A percentile compares a stretch with the other conserved stretches of the same genome.
Evolutionary conservation across 2,329 filamentous ascomycete genomes (phyloP).

Genomic region (Colletotrichum sp.): DNA sequence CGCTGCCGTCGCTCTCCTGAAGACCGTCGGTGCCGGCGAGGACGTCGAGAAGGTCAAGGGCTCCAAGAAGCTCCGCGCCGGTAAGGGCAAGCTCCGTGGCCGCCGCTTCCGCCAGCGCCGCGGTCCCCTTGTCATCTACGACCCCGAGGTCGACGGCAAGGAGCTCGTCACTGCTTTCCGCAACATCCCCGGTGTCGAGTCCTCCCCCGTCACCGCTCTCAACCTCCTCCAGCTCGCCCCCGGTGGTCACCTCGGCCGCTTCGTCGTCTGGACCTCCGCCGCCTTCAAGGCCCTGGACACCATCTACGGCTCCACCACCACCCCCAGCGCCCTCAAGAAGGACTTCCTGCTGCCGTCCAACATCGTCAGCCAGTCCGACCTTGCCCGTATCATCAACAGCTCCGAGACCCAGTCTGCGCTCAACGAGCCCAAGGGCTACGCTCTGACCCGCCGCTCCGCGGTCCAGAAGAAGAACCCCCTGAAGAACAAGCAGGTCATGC

Average conservation of each 20-base stretch:
- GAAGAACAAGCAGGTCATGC: slow-evolving; percentile 97
- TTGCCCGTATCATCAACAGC: slow-evolving; percentile 98
- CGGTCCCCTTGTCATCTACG: slow-evolving; percentile 97
- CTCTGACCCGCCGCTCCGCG: slow-evolving; percentile 84
- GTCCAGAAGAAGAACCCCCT: slow-evolving; percentile 99
- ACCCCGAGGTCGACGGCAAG: slow-evolving; percentile 93
- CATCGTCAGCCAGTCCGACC: slow-evolving; percentile 91
- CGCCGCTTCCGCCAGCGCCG: slow-evolving; percentile 97
- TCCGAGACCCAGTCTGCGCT: slow-evolving; percentile 98
- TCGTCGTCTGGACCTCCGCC: slow-evolving; percentile 98
- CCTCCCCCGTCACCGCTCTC: slow-evolving; percentile 87
- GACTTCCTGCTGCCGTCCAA: slow-evolving; percentile 97
- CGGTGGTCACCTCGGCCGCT: slow-evolving; percentile 97
- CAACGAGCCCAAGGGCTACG: slow-evolving; percentile 86
- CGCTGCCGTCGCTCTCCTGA: slow-evolving; percentile 84
- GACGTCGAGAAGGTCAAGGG: slow-evolving; percentile 96
- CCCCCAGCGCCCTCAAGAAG: slow-evolving; percentile 93
- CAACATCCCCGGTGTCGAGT: slow-evolving; percentile 99
- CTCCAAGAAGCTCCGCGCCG: slow-evolving; percentile 95
- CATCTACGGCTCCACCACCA: slow-evolving; percentile 94
- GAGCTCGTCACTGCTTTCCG: slow-evolving; percentile 94
- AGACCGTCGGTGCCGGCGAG: slow-evolving; percentile 85
- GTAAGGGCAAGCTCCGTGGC: slow-evolving; percentile 98
- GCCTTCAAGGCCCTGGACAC: slow-evolving; percentile 96
- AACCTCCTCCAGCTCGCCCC: slow-evolving; percentile 99